Conservation (phyloP, 148 eudicot genomes). For the Heliosperma pusillum region DNA sequence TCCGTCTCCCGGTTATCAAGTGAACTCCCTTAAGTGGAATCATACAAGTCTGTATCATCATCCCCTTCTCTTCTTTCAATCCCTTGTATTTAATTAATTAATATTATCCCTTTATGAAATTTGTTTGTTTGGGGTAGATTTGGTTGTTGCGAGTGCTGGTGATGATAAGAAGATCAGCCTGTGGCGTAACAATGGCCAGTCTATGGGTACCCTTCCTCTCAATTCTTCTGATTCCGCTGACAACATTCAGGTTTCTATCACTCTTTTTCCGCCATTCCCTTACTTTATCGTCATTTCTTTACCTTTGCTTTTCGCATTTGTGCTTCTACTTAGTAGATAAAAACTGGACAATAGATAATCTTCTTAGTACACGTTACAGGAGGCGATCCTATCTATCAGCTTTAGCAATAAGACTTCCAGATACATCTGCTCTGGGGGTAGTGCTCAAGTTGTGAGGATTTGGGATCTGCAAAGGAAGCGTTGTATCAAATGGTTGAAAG, state of each 20-base stretch:
- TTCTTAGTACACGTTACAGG: constrained; percentile 32
- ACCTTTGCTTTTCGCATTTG: too few species aligned
- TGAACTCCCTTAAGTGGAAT: constrained; percentile 89
- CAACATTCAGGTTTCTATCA: constrained; percentile 50
- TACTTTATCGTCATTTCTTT: not conserved
- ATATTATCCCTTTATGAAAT: not conserved
- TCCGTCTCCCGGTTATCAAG: constrained; percentile 62
- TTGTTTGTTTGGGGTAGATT: constrained; percentile 38
- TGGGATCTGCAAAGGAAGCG: constrained; percentile 97
- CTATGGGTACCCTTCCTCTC: constrained; percentile 69
- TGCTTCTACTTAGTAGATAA: too few species aligned
- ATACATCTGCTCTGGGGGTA: constrained; percentile 87
- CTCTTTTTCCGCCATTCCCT: not conserved
- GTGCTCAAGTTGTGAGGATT: constrained; percentile 80
- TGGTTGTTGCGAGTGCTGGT: constrained; percentile 97
- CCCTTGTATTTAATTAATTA: not conserved
- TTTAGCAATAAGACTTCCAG: constrained; percentile 93
- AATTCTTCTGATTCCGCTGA: constrained; percentile 57
- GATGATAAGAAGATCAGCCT: constrained; percentile 76
- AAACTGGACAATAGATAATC: not conserved
- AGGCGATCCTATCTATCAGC: constrained; percentile 62
- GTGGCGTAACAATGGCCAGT: constrained; percentile 79
- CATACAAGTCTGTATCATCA: constrained; percentile 60
- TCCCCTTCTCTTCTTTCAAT: not conserved
- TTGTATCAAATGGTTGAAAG: constrained; percentile 93